A percentile compares a stretch with the other conserved stretches of the same genome.
phyloP scores from a whole-genome alignment of 192 early-diverging fungal genomes.

The Coemansia sp. region DNA sequence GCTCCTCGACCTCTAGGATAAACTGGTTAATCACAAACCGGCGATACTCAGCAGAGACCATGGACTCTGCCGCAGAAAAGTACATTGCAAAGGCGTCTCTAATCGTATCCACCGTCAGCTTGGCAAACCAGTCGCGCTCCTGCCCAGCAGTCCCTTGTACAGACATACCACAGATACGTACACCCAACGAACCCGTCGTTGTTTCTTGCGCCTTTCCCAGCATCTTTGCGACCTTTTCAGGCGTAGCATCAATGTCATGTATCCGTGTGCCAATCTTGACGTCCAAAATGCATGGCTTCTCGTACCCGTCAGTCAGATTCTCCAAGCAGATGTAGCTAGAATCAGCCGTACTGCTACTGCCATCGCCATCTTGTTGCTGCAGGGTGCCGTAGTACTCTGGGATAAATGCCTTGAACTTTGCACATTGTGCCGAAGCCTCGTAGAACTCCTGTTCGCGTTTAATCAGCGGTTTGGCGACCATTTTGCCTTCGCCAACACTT shows the following conservation, averaged over 20 bases:
- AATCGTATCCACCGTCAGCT: slow-evolving; percentile 57
- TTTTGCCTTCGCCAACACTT: slow-evolving; percentile 62
- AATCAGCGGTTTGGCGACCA: slow-evolving; percentile 74
- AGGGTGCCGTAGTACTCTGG: slow-evolving; percentile 72
- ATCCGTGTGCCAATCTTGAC: slow-evolving; percentile 85
- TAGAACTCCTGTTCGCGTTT: slow-evolving; percentile 77
- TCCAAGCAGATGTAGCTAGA: slow-evolving; percentile 72
- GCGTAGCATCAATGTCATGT: slow-evolving; percentile 72
- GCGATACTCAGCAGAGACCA: slow-evolving; percentile 58
- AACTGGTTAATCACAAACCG: slow-evolving; percentile 65
- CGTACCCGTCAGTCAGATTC: slow-evolving; percentile 73
- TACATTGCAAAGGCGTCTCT: slow-evolving; percentile 64
- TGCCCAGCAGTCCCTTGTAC: slow-evolving; percentile 39
- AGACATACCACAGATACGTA: slow-evolving; percentile 76
- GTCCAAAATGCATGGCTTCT: slow-evolving; percentile 80
- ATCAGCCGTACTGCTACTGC: neutral
- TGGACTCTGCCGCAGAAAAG: slow-evolving; percentile 57
- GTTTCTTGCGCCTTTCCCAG: slow-evolving; percentile 64
- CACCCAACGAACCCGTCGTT: slow-evolving; percentile 68
- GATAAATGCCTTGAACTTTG: slow-evolving; percentile 65
- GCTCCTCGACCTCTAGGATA: slow-evolving; percentile 64
- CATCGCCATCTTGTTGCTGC: slow-evolving; percentile 18
- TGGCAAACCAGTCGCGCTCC: slow-evolving; percentile 26
- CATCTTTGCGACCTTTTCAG: slow-evolving; percentile 74
- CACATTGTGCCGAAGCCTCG: slow-evolving; percentile 54